Conservation (phyloP, 1,284 basidiomycete species). For the Ustilago tritici region DNA sequence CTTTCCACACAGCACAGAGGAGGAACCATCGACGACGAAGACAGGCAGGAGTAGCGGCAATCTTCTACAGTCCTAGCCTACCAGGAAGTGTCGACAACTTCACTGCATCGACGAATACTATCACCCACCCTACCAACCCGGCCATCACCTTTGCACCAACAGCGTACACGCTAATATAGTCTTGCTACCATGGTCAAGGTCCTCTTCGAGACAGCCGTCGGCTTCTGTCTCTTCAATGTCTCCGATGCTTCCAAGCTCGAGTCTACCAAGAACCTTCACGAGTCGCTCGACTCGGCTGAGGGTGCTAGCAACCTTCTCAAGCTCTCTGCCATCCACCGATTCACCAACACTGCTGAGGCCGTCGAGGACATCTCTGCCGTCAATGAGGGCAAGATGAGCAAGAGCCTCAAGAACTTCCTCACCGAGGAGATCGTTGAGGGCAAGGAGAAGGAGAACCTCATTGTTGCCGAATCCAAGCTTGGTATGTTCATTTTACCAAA, state of each 20-base stretch:
- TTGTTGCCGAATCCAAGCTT: conserved; percentile 90
- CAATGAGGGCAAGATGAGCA: conserved; percentile 91
- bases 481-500: conserved; percentile 74
- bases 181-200: conserved; percentile 63
- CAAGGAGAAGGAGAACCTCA: conserved; percentile 81
- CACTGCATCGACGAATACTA: background rate
- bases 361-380: conserved; percentile 97
- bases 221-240: conserved; percentile 98
- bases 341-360: conserved; percentile 94
- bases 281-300: conserved; percentile 92
- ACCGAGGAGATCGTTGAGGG: conserved; percentile 88
- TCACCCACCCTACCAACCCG: background rate
- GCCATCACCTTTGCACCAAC: background rate
- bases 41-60: conserved; percentile 10
- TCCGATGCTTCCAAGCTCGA: conserved; percentile 86
- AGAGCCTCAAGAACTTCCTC: conserved; percentile 92
- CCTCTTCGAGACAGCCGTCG: conserved; percentile 71
- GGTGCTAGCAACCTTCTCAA: conserved; percentile 84
- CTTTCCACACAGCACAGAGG: background rate
- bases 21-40: conserved; percentile 4
- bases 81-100: conserved; percentile 2
- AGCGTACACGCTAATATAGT: conserved; percentile 9
- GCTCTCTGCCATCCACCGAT: conserved; percentile 93
- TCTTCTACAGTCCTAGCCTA: conserved; percentile 3
- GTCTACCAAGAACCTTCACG: conserved; percentile 85